A percentile compares a stretch with the other conserved stretches of the same genome.
Evolutionary conservation across 345 rosid species (phyloP).

Genomic region (Gossypium mustelinum): DNA sequence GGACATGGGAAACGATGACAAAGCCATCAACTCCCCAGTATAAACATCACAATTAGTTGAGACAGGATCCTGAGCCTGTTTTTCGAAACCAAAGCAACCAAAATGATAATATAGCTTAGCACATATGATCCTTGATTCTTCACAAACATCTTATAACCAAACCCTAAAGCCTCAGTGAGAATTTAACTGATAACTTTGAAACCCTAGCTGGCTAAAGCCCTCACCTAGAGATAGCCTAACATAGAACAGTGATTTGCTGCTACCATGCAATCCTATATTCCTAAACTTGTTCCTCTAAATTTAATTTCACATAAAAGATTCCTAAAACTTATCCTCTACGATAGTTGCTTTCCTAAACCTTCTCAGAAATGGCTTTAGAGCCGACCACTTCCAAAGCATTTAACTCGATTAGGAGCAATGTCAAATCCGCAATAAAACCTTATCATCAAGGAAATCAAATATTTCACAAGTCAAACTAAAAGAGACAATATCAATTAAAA

Average conservation of each 20-base stretch:
- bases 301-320: background rate
- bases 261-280: background rate
- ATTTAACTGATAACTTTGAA: background rate
- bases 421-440: background rate
- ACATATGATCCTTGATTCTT: background rate
- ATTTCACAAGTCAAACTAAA: conserved; percentile 7
- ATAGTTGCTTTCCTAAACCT: background rate
- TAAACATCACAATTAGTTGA: conserved; percentile 4
- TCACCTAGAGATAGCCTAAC: background rate
- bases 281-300: background rate
- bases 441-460: background rate
- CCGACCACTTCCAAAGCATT: background rate
- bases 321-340: background rate
- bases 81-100: background rate
- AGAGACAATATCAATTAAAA: background rate
- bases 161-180: conserved; percentile 2
- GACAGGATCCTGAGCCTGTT: background rate
- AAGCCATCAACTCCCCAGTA: conserved; percentile 8
- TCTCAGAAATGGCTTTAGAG: background rate
- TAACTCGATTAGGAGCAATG: background rate
- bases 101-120: conserved; percentile 2
- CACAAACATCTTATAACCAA: background rate
- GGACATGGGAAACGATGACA: conserved; percentile 11
- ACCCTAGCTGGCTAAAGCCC: background rate
- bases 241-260: background rate